phyloP scores from a whole-genome alignment of 2,329 filamentous ascomycete genomes.

The Graphilbum fragrans region DNA sequence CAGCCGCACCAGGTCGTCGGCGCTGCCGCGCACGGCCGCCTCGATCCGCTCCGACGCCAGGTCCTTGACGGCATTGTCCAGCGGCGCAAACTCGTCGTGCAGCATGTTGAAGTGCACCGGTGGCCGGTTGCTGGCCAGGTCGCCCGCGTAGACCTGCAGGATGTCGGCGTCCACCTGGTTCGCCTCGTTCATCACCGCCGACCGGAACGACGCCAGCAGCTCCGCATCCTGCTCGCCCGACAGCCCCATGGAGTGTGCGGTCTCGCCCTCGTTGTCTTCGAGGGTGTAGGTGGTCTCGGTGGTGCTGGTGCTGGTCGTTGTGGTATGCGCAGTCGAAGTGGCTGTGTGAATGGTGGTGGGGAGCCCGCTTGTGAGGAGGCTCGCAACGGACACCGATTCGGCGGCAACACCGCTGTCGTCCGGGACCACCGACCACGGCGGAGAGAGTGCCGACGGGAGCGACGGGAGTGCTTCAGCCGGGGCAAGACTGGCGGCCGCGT shows the following conservation, averaged over 20 bases:
- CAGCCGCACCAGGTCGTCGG: constrained; percentile 26
- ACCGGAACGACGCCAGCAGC: constrained; percentile 32
- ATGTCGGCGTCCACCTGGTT: constrained; percentile 26
- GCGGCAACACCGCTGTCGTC: too few relatives aligned
- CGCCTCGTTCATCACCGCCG: constrained; percentile 30
- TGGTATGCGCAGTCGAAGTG: background rate
- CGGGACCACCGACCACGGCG: too few relatives aligned
- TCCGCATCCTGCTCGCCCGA: constrained; percentile 33
- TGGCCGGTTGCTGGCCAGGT: constrained; percentile 19
- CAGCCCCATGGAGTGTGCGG: constrained; percentile 31
- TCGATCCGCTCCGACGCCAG: constrained; percentile 29
- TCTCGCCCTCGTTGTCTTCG: constrained; percentile 27
- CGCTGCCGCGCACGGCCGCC: constrained; percentile 25
- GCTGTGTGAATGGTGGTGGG: background rate
- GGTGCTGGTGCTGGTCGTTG: background rate
- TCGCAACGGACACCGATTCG: too few relatives aligned
- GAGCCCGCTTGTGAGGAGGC: too few relatives aligned
- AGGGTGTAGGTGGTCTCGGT: constrained; percentile 19
- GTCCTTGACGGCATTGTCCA: constrained; percentile 24
- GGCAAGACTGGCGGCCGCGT: too few relatives aligned
- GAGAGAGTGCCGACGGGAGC: too few relatives aligned
- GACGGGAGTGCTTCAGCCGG: too few relatives aligned
- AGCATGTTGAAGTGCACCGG: constrained; percentile 33
- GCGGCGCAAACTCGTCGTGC: constrained; percentile 29
- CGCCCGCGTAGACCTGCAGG: constrained; percentile 4